Evolutionary conservation across 768 basidiomycete species (phyloP), one percentile per base, ranked within the genome.

Genomic region (Podaxis sp.): DNA sequence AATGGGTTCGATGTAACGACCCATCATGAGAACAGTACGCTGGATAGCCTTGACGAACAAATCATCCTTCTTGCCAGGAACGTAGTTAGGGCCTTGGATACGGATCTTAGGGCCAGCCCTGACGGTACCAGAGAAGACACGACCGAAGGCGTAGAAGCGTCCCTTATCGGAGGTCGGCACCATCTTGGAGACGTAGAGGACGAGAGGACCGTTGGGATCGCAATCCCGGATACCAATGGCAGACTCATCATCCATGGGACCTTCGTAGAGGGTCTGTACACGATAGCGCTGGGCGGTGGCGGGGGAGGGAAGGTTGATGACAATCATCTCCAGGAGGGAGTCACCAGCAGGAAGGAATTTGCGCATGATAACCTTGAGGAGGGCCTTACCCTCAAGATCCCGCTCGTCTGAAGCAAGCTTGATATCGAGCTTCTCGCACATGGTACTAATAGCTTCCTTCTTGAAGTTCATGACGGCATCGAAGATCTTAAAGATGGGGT

Each of bases 21-120:
- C 97, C 97, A 99, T 99, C 97, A 99, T 99, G 75, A 99, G 86
- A 52, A 99, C 93, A 48, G 97, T 99, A 65, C 97, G 93, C 81
- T 99, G 97, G 71, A 99, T 89, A 56, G 95, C 91, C 85, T 99
- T 99, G 82, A 98, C 75, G 82, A 97, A 98, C 61, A 97, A 80
- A 77, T 99, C 97, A 0, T 97, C 93, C 83, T 99, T 99, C 88
- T 95, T 96, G 70, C 97, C 97, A 37, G 97, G 97, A 63, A 96
- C 62, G 79, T 96, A 99, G 86, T 99, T 99, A 68, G 97, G 97
- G 22, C 97, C 97, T 80, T 99, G 97, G 71, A 99, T 99, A 72
- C 97, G 95, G 80, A 99, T 87, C 82, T 99, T 99, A 73, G 97
- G 97, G 60, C 97, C 97, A 62, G 97, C 87, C 69, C 87, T 89